phyloP scores from a whole-genome alignment of 495 filamentous ascomycete species.

The Trichoderma orchidacearum region DNA sequence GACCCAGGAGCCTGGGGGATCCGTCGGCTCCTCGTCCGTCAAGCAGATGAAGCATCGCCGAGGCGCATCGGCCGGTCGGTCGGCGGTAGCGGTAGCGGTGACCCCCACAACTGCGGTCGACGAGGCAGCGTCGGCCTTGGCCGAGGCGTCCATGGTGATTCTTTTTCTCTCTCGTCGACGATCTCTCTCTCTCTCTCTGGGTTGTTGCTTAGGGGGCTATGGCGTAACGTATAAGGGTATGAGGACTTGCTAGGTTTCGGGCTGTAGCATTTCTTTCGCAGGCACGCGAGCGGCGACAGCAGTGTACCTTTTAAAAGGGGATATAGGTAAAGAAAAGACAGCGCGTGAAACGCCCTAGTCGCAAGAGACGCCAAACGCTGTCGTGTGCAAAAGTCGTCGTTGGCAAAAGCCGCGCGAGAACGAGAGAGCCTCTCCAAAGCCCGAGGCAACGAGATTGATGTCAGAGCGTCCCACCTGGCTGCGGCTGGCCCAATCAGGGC shows the following conservation, averaged over 20 bases:
- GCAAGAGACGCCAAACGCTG: too few relatives aligned
- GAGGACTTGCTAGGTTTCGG: background rate
- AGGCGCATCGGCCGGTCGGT: conserved; percentile 10
- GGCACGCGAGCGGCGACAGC: too few relatives aligned
- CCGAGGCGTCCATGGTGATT: background rate
- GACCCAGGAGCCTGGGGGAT: conserved; percentile 54
- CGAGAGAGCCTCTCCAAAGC: background rate
- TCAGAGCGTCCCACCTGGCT: background rate
- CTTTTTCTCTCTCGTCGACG: background rate
- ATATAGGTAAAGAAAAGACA: too few relatives aligned
- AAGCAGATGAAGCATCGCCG: conserved; percentile 92
- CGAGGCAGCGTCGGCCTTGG: background rate
- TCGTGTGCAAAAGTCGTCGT: background rate
- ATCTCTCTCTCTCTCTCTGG: too few relatives aligned
- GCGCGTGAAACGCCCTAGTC: too few relatives aligned
- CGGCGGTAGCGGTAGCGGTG: background rate
- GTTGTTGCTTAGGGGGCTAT: too few relatives aligned
- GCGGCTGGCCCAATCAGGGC: background rate
- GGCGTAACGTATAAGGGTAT: too few relatives aligned
- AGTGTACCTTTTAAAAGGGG: too few relatives aligned
- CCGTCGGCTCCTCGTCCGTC: conserved; percentile 61
- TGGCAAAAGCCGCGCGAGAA: too few relatives aligned
- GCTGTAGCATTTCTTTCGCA: background rate
- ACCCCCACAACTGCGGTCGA: background rate
- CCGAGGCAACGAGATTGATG: background rate